Base-by-base conservation (phyloP, 2,329 filamentous ascomycete genomes). In the Phyllosticta citribraziliensis region DNA sequence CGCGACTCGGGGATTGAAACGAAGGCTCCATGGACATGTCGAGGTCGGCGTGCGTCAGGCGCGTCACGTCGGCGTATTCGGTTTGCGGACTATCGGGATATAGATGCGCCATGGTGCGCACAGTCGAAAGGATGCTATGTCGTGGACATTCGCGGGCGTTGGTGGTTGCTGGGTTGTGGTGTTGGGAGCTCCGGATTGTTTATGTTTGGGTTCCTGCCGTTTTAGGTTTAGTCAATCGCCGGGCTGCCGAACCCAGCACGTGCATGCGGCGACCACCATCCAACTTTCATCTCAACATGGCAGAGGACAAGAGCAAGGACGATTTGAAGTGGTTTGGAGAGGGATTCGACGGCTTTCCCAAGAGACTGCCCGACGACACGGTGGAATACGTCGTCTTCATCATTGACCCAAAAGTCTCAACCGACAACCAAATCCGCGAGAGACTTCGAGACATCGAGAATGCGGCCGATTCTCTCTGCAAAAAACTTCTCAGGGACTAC, bases 11-110 rank as follows among this genome's bases (percentile, higher is more conserved):
- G 30, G 89, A 91, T 61, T 87, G 84, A 67, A 97, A 96, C 0
- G 93, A 94, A 62, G 89, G 86, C 71, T 95, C 91, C 68, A 91
- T 87, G 58, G 91, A 95, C 67, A 93, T 86, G 68, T 95, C 91
- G 70, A 95, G 85, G 70, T 91, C 87, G 50, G 69, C 70, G 75
- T 85, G 79, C 73, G 77, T 84, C 64, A 95, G 80, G 74, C 87
- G 93, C 66, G 91, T 96, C 75, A 85, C 86, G 81, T 97, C 91
- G 70, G 88, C 91, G 66, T 86, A 75, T 70, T 91, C 88, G 64
- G 91, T 96, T 72, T 88, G 87, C 69, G 93, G 93, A 68, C 92
- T 95, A 76, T 94, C 88, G 75, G 96, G 82, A 70, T 81, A 76
- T 65, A 70, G 68, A 66, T 74, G 72, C 58, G 76, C 76, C 77